Percentiles rank a stretch among this genome's conserved stretches.
These are phyloP conservation scores for Sporothrix curviconia DNA, from an alignment of 2,329 filamentous ascomycete species.

Conservation along the genomic window DNA sequence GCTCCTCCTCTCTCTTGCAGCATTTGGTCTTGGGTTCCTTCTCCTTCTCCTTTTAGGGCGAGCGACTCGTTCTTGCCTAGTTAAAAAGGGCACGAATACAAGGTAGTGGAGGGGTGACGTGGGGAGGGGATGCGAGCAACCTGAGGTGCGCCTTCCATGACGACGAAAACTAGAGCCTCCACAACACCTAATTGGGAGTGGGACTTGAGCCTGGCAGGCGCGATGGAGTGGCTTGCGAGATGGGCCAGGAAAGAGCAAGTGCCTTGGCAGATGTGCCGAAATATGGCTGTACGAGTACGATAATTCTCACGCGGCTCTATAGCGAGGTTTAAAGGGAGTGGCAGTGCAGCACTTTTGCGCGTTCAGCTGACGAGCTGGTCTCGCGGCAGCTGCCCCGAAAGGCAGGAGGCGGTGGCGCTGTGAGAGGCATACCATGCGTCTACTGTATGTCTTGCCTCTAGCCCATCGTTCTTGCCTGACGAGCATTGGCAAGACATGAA, in stretches of 20 bases:
- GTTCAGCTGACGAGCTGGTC: neutral
- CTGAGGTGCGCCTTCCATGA: no score
- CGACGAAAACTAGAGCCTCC: slow-evolving; percentile 6
- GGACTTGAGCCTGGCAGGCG: neutral
- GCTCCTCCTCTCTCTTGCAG: neutral
- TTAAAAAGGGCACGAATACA: neutral
- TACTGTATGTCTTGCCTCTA: neutral
- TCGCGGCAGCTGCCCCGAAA: neutral
- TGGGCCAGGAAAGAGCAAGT: neutral
- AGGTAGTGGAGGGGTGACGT: slow-evolving; percentile 9
- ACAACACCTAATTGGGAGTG: neutral
- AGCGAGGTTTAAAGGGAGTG: neutral
- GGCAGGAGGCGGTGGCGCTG: neutral
- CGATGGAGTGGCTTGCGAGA: neutral
- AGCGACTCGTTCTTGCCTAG: neutral
- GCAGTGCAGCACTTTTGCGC: neutral
- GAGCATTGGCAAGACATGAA: neutral
- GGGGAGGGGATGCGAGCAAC: no score
- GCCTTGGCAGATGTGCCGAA: neutral
- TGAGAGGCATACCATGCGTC: neutral
- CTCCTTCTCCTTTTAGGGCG: neutral
- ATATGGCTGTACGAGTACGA: neutral
- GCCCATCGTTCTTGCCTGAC: neutral
- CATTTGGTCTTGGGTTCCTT: neutral
- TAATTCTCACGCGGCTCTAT: no score